phyloP scores from a whole-genome alignment of 1,284 basidiomycete species.

The Ustilago nuda region DNA sequence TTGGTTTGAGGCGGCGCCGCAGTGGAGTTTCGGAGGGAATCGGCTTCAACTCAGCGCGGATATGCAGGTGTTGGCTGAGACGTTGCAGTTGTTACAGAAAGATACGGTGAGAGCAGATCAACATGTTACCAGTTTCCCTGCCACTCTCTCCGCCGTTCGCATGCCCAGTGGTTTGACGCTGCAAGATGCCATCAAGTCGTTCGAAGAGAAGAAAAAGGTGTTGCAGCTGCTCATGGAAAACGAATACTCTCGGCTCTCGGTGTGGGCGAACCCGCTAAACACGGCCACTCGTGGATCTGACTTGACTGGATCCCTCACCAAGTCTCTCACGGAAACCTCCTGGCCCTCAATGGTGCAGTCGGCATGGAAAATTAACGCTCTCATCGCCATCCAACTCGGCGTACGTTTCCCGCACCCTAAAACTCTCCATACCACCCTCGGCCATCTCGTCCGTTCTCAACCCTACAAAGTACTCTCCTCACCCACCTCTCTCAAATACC shows the following conservation, averaged over 20 bases:
- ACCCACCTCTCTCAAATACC: conserved; percentile 82
- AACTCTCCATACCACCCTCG: conserved; percentile 78
- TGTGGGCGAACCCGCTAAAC: conserved; percentile 90
- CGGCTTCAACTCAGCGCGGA: conserved; percentile 89
- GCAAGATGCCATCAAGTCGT: conserved; percentile 35
- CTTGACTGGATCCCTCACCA: conserved; percentile 41
- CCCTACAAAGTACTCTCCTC: conserved; percentile 79
- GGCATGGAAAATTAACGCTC: conserved; percentile 86
- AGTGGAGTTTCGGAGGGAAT: conserved; percentile 92
- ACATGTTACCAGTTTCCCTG: conserved; percentile 55
- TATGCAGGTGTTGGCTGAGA: conserved; percentile 86
- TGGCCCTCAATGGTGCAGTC: conserved; percentile 80
- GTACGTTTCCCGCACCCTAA: conserved; percentile 82
- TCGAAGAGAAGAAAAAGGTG: conserved; percentile 50
- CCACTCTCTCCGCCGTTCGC: conserved; percentile 44
- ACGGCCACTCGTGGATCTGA: conserved; percentile 75
- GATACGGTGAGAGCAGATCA: conserved; percentile 76
- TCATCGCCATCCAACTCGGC: conserved; percentile 83
- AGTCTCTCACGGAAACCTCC: conserved; percentile 74
- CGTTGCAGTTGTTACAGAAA: conserved; percentile 79
- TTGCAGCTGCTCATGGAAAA: conserved; percentile 87
- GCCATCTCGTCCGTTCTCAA: conserved; percentile 79
- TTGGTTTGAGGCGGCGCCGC: conserved; percentile 78
- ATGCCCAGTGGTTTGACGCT: conserved; percentile 54
- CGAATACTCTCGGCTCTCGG: conserved; percentile 84